Base-by-base conservation (phyloP, 1,284 basidiomycete species). In the Cystobasidium slooffiae region DNA sequence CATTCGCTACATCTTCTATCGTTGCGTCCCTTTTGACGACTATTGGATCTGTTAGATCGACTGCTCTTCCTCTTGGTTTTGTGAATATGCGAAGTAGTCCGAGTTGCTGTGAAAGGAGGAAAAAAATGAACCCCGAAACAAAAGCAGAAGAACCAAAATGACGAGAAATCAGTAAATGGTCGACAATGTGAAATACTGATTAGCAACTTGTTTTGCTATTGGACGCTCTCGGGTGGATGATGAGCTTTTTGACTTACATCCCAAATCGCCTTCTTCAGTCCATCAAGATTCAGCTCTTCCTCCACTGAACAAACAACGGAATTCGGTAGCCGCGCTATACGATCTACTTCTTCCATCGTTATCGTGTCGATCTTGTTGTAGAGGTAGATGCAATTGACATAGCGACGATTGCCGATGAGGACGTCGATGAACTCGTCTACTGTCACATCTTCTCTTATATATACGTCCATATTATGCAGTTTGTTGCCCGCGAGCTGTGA, bases 401-500 rank as follows among this genome's bases (percentile, higher is more conserved):
- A 99, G 87, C 97, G 97, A 77, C 96, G 88, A 82, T 77, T 81
- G 87, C 92, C 94, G 70, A 98, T 91, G 20, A 99, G 86, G 10
- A 97, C 93, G 81, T 99, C 96, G 80, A 98, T 97, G 81, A 98
- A 97, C 81, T 98, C 93, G 82, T 99, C 95, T 1, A 75, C 73
- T 37, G 70, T 80, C 78, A 95, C 93, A 83, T 97, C 94, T 85
- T 97, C 94, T 79, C 94, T 87, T 78, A 97, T 93, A 93, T 97
- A 95, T 31, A 97, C 89, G 83, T 97, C 95, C 81, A 93, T 94
- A 80, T 96, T 97, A 83, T 97, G 94, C 64, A 96, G 83, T 82
- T 91, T 90, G 82, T 90, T 44, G 89, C 78, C 74, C 22, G 76
- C 74, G 47, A 66, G 68, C 66, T 69, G 58, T 41, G 9, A 12